These are phyloP conservation scores for Casaregolazyma suthepensis DNA, from an alignment of 1,139 yeast genomes.

Conservation along the genomic window DNA sequence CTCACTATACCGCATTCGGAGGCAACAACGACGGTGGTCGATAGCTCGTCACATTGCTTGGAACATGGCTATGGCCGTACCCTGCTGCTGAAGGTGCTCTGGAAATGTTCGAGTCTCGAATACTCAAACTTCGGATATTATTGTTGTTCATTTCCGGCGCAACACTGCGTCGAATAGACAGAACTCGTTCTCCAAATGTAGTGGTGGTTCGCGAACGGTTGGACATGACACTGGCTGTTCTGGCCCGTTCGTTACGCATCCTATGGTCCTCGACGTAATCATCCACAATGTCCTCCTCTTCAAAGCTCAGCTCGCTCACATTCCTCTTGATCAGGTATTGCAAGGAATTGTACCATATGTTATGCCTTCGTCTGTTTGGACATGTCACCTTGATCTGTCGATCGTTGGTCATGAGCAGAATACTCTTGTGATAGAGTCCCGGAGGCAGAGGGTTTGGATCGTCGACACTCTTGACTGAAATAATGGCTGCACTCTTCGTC, in stretches of 20 bases:
- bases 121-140: constrained; percentile 1
- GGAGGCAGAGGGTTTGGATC: constrained; percentile 89
- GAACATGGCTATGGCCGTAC: background rate
- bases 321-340: constrained; percentile 68
- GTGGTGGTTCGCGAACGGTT: constrained; percentile 10
- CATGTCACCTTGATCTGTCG: constrained; percentile 76
- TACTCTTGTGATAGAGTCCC: constrained; percentile 81
- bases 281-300: constrained; percentile 26
- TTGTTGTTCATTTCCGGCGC: constrained; percentile 29
- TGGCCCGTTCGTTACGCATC: constrained; percentile 20
- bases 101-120: background rate
- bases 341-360: constrained; percentile 85
- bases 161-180: constrained; percentile 25
- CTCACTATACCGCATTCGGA: constrained; percentile 1
- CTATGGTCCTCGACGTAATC: constrained; percentile 20
- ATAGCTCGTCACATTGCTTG: constrained; percentile 6
- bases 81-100: background rate
- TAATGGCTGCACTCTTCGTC: constrained; percentile 69
- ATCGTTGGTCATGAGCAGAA: constrained; percentile 60
- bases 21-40: constrained; percentile 8
- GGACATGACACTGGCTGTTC: constrained; percentile 15
- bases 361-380: constrained; percentile 81
- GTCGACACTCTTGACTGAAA: constrained; percentile 69
- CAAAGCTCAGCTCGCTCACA: constrained; percentile 53
- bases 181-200: constrained; percentile 16